These are phyloP conservation scores for Candolleomyces eurysporus DNA, from an alignment of 768 basidiomycete species.

Conservation along the genomic window DNA sequence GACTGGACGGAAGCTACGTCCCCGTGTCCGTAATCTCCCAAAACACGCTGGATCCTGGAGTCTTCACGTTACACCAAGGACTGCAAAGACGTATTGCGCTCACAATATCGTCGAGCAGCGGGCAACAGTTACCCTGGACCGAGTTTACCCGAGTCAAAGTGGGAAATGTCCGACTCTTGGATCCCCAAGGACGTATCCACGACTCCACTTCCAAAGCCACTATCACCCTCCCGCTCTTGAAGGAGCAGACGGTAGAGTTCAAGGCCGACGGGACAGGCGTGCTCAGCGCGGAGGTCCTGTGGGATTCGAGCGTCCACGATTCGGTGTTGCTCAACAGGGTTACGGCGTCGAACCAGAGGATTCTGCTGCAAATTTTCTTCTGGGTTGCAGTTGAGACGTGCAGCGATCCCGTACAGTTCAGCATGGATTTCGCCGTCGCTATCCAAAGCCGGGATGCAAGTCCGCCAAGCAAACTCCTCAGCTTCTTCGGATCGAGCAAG, in stretches of 20 bases:
- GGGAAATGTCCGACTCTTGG: conserved; percentile 83
- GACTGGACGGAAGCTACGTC: conserved; percentile 77
- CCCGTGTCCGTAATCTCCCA: conserved; percentile 82
- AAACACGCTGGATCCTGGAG: conserved; percentile 74
- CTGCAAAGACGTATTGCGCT: conserved; percentile 81
- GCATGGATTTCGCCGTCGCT: conserved; percentile 79
- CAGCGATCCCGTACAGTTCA: conserved; percentile 83
- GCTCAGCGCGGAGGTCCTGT: conserved; percentile 69
- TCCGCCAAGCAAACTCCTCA: conserved; percentile 73
- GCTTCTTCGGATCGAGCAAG: conserved; percentile 76
- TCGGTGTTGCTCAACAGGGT: conserved; percentile 84
- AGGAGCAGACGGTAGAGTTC: conserved; percentile 73
- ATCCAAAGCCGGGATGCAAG: conserved; percentile 85
- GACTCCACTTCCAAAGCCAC: conserved; percentile 72
- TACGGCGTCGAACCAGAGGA: conserved; percentile 72
- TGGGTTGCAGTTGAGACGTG: conserved; percentile 81
- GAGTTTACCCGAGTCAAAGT: conserved; percentile 73
- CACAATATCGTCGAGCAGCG: conserved; percentile 82
- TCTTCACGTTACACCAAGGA: conserved; percentile 90
- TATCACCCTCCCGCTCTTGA: conserved; percentile 70
- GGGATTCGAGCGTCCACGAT: conserved; percentile 94
- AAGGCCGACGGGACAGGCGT: conserved; percentile 79
- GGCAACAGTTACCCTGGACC: conserved; percentile 85
- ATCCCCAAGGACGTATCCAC: conserved; percentile 78
- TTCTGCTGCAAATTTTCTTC: conserved; percentile 78